Conservation (phyloP, 495 filamentous ascomycete genomes). For the Penicillium odoratum region DNA sequence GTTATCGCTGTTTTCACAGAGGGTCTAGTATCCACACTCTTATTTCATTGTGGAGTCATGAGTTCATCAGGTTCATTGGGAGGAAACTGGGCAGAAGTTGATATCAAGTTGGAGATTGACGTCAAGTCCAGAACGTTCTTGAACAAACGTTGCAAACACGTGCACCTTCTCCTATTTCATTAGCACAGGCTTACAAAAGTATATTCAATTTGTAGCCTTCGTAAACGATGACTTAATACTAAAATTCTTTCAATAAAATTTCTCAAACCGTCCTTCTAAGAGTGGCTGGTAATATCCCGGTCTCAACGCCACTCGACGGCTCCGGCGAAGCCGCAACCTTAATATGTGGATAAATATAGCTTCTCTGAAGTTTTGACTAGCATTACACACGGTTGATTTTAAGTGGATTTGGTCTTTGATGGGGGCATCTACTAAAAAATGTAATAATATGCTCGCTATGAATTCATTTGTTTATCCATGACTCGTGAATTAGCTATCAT, state of each 20-base stretch:
- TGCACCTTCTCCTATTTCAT: too few species aligned
- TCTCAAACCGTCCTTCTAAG: too few species aligned
- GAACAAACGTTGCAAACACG: background rate
- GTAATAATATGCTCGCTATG: background rate
- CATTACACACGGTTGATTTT: background rate
- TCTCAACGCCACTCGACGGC: background rate
- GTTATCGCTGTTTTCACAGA: background rate
- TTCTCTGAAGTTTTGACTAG: too few species aligned
- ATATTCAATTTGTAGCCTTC: too few species aligned
- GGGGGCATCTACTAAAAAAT: background rate
- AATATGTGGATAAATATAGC: background rate
- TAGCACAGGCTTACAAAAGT: too few species aligned
- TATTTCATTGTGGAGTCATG: slow-evolving; percentile 14
- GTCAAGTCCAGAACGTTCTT: slow-evolving; percentile 9
- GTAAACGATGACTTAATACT: too few species aligned
- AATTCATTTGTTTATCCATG: slow-evolving; percentile 21
- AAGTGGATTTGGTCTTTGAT: background rate
- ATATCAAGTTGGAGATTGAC: slow-evolving; percentile 19
- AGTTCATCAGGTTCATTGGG: slow-evolving; percentile 14
- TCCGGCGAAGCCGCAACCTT: background rate
- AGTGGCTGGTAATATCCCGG: background rate
- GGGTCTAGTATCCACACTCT: slow-evolving; percentile 16
- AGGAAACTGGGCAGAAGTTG: slow-evolving; percentile 16
- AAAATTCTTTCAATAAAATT: too few species aligned
- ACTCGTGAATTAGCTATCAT: slow-evolving; percentile 20